Base-by-base conservation (phyloP, 768 basidiomycete species). In the Amanita brunnescens region DNA sequence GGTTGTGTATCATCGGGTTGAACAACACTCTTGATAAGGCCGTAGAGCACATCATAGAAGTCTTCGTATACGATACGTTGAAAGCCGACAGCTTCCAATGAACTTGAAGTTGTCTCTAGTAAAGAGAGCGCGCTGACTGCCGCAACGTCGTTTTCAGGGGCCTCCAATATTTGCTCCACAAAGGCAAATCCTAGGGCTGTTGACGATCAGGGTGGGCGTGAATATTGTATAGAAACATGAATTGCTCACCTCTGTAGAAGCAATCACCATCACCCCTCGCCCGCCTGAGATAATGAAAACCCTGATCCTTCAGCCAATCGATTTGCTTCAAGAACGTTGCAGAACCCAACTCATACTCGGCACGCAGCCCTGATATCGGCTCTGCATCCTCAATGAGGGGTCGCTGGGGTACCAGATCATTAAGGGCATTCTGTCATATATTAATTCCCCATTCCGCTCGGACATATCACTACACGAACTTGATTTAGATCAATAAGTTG, bases 221-320 rank as follows among this genome's bases (percentile, higher is more conserved):
- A 24, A 42, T 33, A 55, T 37, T 9, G 20, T 10, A 38, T 9
- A 24, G 7, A n/a, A 30, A 35, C 23, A 42, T 21, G 14, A 14
- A 37, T 32, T 52, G 62, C 68, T 74, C 62, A 89, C 89, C 85
- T 75, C 92, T 76, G 64, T 94, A 96, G 66, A 94, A 95, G 63
- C 93, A 95, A 63, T 89, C 88, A 0, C 93, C 91, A 58, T 89
- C 92, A 24, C 92, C 91, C 67, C 83, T 76, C 0, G 86, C 79
- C 49, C 90, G 72, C 60, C 90, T 75, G 38, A 95, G 72, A 9
- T 68, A 70, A 30, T 69, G 69, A 68, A 79, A 93, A 1, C 90
- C 91, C 39, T 80, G 68, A 13, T 57, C 58, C 42, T 71, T 67
- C 18, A 97, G 68, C 68, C 78, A 80, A 56, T 87, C 79, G 54